Evolutionary conservation across 805 yeast species (phyloP), one percentile per base, ranked within the genome.

Genomic region (Ogataea parapolymorpha): DNA sequence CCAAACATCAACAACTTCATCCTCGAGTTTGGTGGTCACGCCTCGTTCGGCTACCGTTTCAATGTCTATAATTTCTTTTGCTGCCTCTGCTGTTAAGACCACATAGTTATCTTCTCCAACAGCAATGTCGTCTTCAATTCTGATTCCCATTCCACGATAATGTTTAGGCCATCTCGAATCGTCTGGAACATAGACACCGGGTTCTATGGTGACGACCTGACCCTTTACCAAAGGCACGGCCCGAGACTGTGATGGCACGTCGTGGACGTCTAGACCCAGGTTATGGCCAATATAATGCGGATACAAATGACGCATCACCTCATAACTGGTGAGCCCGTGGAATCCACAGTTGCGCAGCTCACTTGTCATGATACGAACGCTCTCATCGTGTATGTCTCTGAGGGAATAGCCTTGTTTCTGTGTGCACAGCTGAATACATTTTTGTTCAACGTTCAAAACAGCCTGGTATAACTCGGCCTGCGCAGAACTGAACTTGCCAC

Each of bases 211-310:
- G 35, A 93, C 71, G 4, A 91, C 97, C 58, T 88, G 95, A 16
- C 90, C 90, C 15, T 70, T 67, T 33, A 63, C 64, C 34, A 93
- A 59, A 24, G 66, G 66, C 16, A 72, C 70, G 41, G 67, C 68
- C 48, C 88, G 71, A 3, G 91, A 74, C 28, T 71, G 72, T 2
- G 71, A 62, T 4, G 95, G 95, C 26, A 79, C 71, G 57, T 87
- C 96, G 63, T 87, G 96, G 18, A 90, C 85, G 55, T 90, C 99
- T 26, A 93, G 66, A 0, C 99, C 99, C 27, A 93, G 68, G 56
- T 93, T 89, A 62, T 93, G 99, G 5, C 99, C 99, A 51, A 93
- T 82, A 59, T 86, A 89, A 62, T 93, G 99, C 0, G 98, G 98
- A 58, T 90, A 93, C 26, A 85, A 63, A 26, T 78, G 56, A 27